phyloP scores from a whole-genome alignment of 352 stramenopile genomes.

The Phytophthora pseudosyringae region DNA sequence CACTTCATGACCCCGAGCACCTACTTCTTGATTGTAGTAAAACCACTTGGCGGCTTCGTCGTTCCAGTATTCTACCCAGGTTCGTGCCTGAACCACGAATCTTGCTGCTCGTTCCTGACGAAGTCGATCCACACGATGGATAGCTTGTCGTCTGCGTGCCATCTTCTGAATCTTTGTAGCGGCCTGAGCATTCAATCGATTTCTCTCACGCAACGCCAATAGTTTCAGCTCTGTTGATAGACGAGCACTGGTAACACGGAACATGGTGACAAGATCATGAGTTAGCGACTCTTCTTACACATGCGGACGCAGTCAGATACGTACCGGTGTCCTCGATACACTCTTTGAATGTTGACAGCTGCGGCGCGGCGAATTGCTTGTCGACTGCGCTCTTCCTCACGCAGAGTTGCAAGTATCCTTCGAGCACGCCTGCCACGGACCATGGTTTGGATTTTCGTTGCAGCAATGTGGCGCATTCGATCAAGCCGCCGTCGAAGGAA shows the following conservation, averaged over 20 bases:
- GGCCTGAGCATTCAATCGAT: conserved; percentile 51
- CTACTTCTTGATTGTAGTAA: conserved; percentile 76
- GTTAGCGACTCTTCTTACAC: background rate
- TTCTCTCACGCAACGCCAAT: conserved; percentile 64
- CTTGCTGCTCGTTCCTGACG: conserved; percentile 41
- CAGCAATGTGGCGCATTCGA: conserved; percentile 47
- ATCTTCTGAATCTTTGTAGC: conserved; percentile 76
- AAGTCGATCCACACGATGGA: conserved; percentile 39
- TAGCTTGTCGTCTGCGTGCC: conserved; percentile 56
- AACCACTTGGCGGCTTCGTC: conserved; percentile 77
- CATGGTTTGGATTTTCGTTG: conserved; percentile 63
- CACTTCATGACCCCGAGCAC: background rate
- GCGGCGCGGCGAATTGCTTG: conserved; percentile 45
- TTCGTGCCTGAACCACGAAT: conserved; percentile 53
- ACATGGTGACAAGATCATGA: background rate
- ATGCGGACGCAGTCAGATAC: background rate
- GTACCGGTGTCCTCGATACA: conserved; percentile 77
- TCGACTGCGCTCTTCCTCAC: conserved; percentile 37
- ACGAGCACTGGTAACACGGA: conserved; percentile 39
- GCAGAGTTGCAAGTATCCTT: conserved; percentile 37
- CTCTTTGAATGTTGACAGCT: conserved; percentile 67
- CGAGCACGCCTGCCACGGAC: conserved; percentile 48
- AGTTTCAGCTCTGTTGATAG: conserved; percentile 76
- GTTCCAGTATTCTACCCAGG: conserved; percentile 82
- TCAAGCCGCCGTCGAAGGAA: conserved; percentile 71